These are phyloP conservation scores for Candida takata DNA, from an alignment of 805 yeast species.

Conservation along the genomic window DNA sequence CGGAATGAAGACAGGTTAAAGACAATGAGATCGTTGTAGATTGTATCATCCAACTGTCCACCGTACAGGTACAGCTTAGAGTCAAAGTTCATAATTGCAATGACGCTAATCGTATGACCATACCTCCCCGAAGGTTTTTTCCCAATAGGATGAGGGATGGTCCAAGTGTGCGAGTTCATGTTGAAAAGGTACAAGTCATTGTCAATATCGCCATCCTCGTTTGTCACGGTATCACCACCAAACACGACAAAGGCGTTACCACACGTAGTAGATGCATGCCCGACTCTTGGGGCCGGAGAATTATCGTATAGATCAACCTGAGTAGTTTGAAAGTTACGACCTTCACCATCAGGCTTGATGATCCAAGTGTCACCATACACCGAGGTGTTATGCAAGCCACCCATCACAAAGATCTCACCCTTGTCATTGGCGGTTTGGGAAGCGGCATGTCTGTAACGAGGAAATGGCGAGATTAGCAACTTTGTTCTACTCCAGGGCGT, in stretches of 20 bases:
- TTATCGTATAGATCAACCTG: constrained; percentile 67
- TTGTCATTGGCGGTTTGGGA: constrained; percentile 70
- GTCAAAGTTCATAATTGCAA: constrained; percentile 52
- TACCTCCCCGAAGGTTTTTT: constrained; percentile 85
- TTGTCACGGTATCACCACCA: constrained; percentile 94
- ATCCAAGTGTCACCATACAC: constrained; percentile 97
- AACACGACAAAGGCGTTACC: constrained; percentile 94
- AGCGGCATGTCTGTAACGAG: constrained; percentile 89
- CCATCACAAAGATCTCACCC: constrained; percentile 83
- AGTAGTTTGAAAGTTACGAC: constrained; percentile 30
- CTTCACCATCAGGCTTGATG: constrained; percentile 42
- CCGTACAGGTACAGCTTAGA: constrained; percentile 77
- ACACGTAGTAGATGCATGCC: constrained; percentile 85
- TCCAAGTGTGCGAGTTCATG: constrained; percentile 71
- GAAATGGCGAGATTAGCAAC: constrained; percentile 75
- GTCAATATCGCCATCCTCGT: constrained; percentile 70
- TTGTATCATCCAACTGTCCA: constrained; percentile 83
- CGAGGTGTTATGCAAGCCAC: constrained; percentile 87
- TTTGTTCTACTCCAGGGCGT: constrained; percentile 65
- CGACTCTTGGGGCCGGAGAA: constrained; percentile 93
- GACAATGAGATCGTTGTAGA: constrained; percentile 75
- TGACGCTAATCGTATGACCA: constrained; percentile 84
- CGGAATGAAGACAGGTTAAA: constrained; percentile 86
- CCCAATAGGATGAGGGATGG: constrained; percentile 67
- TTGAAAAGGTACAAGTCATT: constrained; percentile 85